Evolutionary conservation across 805 yeast genomes (phyloP).

Genomic region (Pichia occidentalis): DNA sequence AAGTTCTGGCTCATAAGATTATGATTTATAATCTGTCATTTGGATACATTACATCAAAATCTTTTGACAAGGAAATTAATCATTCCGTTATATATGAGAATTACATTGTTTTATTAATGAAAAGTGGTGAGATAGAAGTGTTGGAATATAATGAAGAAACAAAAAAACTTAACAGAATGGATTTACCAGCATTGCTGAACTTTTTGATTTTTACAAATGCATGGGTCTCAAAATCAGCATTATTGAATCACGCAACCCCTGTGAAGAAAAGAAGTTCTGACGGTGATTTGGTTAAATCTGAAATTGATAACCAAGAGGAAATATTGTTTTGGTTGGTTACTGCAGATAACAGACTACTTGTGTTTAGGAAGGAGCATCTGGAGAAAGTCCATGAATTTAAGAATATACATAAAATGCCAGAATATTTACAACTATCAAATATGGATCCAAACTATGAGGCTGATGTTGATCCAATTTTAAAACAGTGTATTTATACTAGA

Average conservation of each 20-base stretch:
- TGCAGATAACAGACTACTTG: slow-evolving; percentile 67
- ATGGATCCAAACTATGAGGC: slow-evolving; percentile 44
- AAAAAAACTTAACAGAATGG: slow-evolving; percentile 23
- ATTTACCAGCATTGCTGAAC: slow-evolving; percentile 30
- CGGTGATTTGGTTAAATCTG: slow-evolving; percentile 21
- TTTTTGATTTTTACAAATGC: slow-evolving; percentile 58
- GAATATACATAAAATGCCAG: slow-evolving; percentile 42
- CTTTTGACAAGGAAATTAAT: slow-evolving; percentile 54
- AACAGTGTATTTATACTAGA: slow-evolving; percentile 56
- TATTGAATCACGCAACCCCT: slow-evolving; percentile 38
- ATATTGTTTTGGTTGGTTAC: slow-evolving; percentile 60
- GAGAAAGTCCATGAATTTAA: slow-evolving; percentile 49
- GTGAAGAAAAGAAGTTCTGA: slow-evolving; percentile 23
- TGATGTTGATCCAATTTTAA: slow-evolving; percentile 67
- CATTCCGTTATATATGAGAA: slow-evolving; percentile 60
- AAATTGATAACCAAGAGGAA: slow-evolving; percentile 25
- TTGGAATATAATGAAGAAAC: slow-evolving; percentile 33
- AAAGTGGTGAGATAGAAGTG: slow-evolving; percentile 65
- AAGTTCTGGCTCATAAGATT: slow-evolving; percentile 63
- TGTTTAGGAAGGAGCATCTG: slow-evolving; percentile 50
- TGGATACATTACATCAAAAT: slow-evolving; percentile 43
- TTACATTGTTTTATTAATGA: slow-evolving; percentile 53
- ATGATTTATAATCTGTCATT: slow-evolving; percentile 58
- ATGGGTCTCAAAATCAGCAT: slow-evolving; percentile 46
- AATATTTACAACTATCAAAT: slow-evolving; percentile 35